Conservation (phyloP, 1,284 basidiomycete genomes). For the Bjerkandera adusta region DNA sequence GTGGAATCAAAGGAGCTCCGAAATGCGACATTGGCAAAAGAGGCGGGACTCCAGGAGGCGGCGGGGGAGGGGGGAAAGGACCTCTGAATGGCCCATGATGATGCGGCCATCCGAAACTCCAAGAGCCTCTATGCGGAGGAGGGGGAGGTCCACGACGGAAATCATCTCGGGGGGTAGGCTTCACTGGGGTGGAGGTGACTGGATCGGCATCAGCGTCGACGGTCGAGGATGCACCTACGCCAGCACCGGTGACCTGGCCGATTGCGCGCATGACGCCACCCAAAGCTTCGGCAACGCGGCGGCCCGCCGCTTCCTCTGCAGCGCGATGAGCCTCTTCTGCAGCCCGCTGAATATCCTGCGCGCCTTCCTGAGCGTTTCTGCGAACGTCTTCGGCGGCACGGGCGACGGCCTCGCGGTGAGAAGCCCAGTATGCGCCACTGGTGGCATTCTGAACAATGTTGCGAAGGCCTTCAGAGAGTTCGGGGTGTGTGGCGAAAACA, state of each 20-base stretch:
- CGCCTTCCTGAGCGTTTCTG: constrained; percentile 40
- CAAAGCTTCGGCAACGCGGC: constrained; percentile 61
- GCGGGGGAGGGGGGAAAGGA: constrained; percentile 8
- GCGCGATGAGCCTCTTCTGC: constrained; percentile 43
- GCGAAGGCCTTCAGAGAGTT: constrained; percentile 62
- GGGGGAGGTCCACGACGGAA: constrained; percentile 18
- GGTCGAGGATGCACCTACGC: constrained; percentile 1
- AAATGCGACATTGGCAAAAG: neutral
- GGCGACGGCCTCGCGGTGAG: constrained; percentile 55
- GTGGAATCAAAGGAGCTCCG: neutral
- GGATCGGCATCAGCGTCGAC: constrained; percentile 10
- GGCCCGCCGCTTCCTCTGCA: constrained; percentile 62
- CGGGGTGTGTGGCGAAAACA: constrained; percentile 61
- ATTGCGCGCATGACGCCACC: constrained; percentile 55
- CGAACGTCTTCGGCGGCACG: constrained; percentile 50
- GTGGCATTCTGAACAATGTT: constrained; percentile 60
- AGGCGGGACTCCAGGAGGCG: neutral
- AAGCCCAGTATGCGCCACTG: constrained; percentile 64
- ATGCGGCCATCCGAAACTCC: constrained; percentile 20
- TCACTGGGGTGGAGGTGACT: constrained; percentile 21
- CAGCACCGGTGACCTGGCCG: constrained; percentile 34
- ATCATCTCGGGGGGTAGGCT: constrained; percentile 11
- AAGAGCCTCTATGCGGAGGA: constrained; percentile 18
- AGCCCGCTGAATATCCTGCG: constrained; percentile 33
- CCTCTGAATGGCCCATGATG: constrained; percentile 16